Percentiles rank a stretch among this genome's conserved stretches.
Evolutionary conservation across 108 stramenopile species (phyloP).

Genomic region (Conticribra weissflogii): DNA sequence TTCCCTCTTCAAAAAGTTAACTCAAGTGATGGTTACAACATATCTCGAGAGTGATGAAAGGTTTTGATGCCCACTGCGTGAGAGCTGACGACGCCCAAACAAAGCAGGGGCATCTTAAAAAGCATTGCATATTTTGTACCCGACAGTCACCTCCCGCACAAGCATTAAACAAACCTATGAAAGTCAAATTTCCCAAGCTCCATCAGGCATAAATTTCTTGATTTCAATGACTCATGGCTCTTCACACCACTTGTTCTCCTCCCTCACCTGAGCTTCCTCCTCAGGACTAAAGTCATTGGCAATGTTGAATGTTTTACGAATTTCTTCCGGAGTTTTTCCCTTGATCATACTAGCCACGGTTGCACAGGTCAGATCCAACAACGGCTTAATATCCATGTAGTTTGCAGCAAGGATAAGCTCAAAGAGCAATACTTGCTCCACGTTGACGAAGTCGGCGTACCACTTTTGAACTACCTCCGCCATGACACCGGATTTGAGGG

Average conservation of each 20-base stretch:
- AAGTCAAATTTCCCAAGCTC: too few species aligned
- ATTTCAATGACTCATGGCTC: constrained; percentile 79
- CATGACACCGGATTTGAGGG: constrained; percentile 96
- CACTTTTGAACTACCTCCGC: constrained; percentile 98
- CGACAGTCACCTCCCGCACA: too few species aligned
- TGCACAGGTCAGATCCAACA: constrained; percentile 98
- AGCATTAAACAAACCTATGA: too few species aligned
- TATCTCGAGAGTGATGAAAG: too few species aligned
- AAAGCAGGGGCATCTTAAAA: too few species aligned
- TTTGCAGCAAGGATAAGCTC: constrained; percentile 99
- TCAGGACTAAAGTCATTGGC: constrained; percentile 99
- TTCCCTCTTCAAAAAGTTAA: too few species aligned
- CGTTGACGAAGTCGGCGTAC: constrained; percentile 98
- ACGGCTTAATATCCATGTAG: constrained; percentile 97
- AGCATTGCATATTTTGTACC: too few species aligned
- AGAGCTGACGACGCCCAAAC: too few species aligned
- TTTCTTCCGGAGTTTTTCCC: constrained; percentile 98
- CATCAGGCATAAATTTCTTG: too few species aligned
- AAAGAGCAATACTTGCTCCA: constrained; percentile 98
- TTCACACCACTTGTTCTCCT: constrained; percentile 99
- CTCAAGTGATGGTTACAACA: too few species aligned
- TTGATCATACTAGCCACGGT: constrained; percentile 99
- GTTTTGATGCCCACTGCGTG: too few species aligned
- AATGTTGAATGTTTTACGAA: constrained; percentile 97
- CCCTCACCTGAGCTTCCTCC: constrained; percentile 99